A percentile compares a stretch with the other conserved stretches of the same genome.
Conservation (phyloP, 257 asterid genomes). For the Solanum boliviense region DNA sequence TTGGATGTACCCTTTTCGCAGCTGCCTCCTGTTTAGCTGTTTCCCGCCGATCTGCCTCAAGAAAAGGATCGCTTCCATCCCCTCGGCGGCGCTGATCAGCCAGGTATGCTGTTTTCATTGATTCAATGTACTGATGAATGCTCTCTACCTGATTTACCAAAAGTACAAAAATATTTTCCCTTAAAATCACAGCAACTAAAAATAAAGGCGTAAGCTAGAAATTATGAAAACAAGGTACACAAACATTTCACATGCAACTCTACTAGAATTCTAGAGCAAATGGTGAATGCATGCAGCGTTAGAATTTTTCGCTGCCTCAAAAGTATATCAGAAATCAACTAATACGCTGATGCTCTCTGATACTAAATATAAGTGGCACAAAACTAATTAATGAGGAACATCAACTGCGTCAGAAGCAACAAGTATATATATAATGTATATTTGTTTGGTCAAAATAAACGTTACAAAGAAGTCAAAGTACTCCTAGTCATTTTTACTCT, state of each 20-base stretch:
- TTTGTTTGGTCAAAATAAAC: not conserved
- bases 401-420: not conserved
- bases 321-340: not conserved
- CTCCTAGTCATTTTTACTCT: not conserved
- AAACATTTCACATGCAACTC: not conserved
- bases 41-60: constrained; percentile 93
- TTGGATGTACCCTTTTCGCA: constrained; percentile 91
- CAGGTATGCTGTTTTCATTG: constrained; percentile 91
- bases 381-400: not conserved
- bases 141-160: constrained; percentile 53
- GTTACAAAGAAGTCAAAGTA: not conserved
- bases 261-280: not conserved
- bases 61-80: constrained; percentile 72
- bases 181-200: not conserved
- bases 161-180: not conserved
- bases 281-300: not conserved
- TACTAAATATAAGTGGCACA: not conserved
- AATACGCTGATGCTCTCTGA: not conserved
- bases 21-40: constrained; percentile 94
- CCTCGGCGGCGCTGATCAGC: constrained; percentile 85
- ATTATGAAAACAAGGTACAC: not conserved
- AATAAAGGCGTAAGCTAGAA: not conserved
- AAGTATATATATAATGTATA: not conserved
- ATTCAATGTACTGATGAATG: constrained; percentile 89
- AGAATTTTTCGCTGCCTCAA: not conserved